Conservation (phyloP, 2,329 filamentous ascomycete genomes). For the Cadophora luteo-olivacea region DNA sequence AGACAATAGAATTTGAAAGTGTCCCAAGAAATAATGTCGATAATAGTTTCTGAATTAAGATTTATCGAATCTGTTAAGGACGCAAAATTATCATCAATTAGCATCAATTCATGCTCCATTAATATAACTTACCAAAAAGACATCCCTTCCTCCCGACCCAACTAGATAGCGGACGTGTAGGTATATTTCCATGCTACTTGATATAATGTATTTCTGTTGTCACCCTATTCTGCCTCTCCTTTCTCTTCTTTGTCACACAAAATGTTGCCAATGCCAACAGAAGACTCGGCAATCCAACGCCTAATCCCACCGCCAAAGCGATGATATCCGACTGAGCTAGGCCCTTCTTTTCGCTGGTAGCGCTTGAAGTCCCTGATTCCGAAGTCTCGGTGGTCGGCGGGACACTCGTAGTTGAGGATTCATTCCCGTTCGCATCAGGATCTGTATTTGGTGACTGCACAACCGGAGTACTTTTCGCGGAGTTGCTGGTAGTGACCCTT, state of each 20-base stretch:
- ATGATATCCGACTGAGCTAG: slow-evolving; percentile 21
- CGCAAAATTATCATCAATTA: too few species aligned
- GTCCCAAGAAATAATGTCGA: too few species aligned
- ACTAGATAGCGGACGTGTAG: background rate
- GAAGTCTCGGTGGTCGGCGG: background rate
- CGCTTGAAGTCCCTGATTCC: background rate
- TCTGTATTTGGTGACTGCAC: background rate
- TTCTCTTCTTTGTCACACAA: slow-evolving; percentile 16
- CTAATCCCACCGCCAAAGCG: slow-evolving; percentile 21
- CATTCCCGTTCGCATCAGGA: background rate
- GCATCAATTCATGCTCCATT: too few species aligned
- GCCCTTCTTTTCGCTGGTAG: slow-evolving; percentile 8
- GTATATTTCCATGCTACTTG: background rate
- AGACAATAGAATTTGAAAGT: too few species aligned
- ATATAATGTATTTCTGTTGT: slow-evolving; percentile 1
- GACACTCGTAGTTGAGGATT: background rate
- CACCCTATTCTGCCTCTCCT: background rate
- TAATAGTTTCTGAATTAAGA: too few species aligned
- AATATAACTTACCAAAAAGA: background rate
- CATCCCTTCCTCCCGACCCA: too few species aligned
- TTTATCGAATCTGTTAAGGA: too few species aligned
- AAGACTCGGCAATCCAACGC: slow-evolving; percentile 15
- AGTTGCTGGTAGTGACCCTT: background rate
- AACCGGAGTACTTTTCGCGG: background rate
- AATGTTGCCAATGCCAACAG: slow-evolving; percentile 20